Conservation (phyloP, 1,284 basidiomycete species). For the Volvariella volvacea region DNA sequence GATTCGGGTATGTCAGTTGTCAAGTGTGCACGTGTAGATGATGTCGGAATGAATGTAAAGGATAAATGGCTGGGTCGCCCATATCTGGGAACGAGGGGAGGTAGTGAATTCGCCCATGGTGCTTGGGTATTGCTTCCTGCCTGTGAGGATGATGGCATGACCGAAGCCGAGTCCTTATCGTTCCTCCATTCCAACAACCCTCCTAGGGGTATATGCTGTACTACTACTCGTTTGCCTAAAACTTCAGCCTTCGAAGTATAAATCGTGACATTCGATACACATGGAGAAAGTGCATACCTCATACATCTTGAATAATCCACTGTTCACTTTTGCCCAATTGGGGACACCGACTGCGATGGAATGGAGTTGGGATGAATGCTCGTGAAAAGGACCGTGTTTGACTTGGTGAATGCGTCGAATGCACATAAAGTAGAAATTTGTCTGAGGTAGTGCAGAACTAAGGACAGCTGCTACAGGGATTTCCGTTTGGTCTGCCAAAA, state of each 20-base stretch:
- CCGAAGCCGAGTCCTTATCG: background rate
- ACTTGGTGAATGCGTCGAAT: conserved; percentile 78
- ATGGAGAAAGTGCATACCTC: conserved; percentile 39
- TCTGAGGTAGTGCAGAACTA: conserved; percentile 42
- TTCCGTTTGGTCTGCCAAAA: conserved; percentile 42
- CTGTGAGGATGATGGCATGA: background rate
- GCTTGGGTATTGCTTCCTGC: background rate
- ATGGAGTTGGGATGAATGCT: conserved; percentile 89
- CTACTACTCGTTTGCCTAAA: conserved; percentile 92
- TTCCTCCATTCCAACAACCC: conserved; percentile 65
- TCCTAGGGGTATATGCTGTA: conserved; percentile 90
- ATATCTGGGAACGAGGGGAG: conserved; percentile 2
- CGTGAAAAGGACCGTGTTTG: conserved; percentile 83
- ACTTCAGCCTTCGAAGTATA: conserved; percentile 68
- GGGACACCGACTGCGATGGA: conserved; percentile 82
- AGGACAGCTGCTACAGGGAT: conserved; percentile 57
- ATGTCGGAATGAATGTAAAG: conserved; percentile 1
- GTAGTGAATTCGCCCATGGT: background rate
- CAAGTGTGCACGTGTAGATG: background rate
- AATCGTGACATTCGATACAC: conserved; percentile 2
- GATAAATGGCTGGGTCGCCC: background rate
- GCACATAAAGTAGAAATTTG: conserved; percentile 77
- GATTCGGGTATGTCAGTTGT: background rate
- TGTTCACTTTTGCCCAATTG: conserved; percentile 86
- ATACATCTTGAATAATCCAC: conserved; percentile 94